A percentile compares a stretch with the other conserved stretches of the same genome.
phyloP scores from a whole-genome alignment of 305 asterid species.

The Rubia occidens region DNA sequence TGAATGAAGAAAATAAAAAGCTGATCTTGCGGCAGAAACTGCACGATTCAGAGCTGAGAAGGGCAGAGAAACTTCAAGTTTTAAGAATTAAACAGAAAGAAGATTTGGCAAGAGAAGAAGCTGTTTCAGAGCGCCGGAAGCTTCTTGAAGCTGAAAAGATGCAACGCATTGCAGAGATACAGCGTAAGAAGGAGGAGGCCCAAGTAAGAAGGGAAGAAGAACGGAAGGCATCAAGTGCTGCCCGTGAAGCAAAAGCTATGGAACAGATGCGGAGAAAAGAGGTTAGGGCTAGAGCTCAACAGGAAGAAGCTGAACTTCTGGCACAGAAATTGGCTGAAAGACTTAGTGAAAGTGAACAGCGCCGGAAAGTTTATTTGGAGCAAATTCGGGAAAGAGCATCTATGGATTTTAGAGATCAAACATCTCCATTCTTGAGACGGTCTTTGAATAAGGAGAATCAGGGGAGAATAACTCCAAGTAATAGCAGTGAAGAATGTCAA shows the following conservation, averaged over 20 bases:
- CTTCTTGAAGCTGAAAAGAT: slow-evolving; percentile 93
- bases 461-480: slow-evolving; percentile 40
- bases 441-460: slow-evolving; percentile 60
- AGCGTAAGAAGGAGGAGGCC: slow-evolving; percentile 93
- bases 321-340: slow-evolving; percentile 95
- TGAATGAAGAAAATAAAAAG: slow-evolving; percentile 96
- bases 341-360: slow-evolving; percentile 90
- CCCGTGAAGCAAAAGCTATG: slow-evolving; percentile 93
- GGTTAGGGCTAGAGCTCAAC: slow-evolving; percentile 87
- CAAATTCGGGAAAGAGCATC: slow-evolving; percentile 97
- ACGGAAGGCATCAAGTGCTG: slow-evolving; percentile 94
- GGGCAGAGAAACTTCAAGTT: slow-evolving; percentile 89
- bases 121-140: slow-evolving; percentile 88
- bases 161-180: slow-evolving; percentile 94
- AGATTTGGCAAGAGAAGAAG: slow-evolving; percentile 97
- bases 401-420: slow-evolving; percentile 98
- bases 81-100: slow-evolving; percentile 84
- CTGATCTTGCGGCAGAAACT: slow-evolving; percentile 78
- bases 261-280: slow-evolving; percentile 91
- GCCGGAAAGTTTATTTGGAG: slow-evolving; percentile 88
- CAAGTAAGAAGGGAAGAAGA: slow-evolving; percentile 97
- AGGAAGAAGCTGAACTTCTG: slow-evolving; percentile 95
- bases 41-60: slow-evolving; percentile 86
- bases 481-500: slow-evolving; percentile 50
- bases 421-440: slow-evolving; percentile 91